Base-by-base conservation (phyloP, 208 protist genomes). In the Entamoeba invadens region DNA sequence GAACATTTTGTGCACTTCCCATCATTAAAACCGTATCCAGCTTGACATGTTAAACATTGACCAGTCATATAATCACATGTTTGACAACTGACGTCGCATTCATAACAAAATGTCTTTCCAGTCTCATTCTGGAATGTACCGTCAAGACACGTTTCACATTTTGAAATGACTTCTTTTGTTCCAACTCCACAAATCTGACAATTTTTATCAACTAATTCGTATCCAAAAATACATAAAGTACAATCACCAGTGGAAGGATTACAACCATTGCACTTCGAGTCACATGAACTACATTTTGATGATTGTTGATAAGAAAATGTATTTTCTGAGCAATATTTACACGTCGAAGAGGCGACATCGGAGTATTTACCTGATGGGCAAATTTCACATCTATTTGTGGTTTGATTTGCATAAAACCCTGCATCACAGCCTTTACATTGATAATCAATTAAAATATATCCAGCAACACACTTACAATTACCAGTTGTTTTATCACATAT, bases 111-210 rank as follows among this genome's bases (percentile, higher is more conserved):
- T n/a, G n/a, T 93, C 45, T n/a, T 42, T 21, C 92, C 92, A 21
- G 92, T 93, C 45, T 93, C 92, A 93, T 93, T 68, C 45, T 93
- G 92, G 38, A 45, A 93, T n/a, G 50, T 50, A 45, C 92, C 38
- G n/a, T 4, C 68, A 87, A 68, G 14, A 93, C 92, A 93, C 45
- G 6, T 44, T 42, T 87, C 16, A 93, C 92, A 93, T 45, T 93
- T 44, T n/a, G 6, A 5, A 16, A 3, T 10, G 6, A 21, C 92
- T 44, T 93, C 92, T 45, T 93, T 45, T 93, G 92, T 93, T 45
- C 92, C 92, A n/a, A 14, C 38, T 45, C 35, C 38, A 93, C 92
- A 93, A 45, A 68, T 42, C n/a, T 93, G 38, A 44, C 92, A 93
- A 93, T n/a, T 25, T 68, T 25, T 25, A 68, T 68, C 1, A 68